Base-by-base conservation (phyloP, 306 rosid genomes). In the Prunus davidiana region DNA sequence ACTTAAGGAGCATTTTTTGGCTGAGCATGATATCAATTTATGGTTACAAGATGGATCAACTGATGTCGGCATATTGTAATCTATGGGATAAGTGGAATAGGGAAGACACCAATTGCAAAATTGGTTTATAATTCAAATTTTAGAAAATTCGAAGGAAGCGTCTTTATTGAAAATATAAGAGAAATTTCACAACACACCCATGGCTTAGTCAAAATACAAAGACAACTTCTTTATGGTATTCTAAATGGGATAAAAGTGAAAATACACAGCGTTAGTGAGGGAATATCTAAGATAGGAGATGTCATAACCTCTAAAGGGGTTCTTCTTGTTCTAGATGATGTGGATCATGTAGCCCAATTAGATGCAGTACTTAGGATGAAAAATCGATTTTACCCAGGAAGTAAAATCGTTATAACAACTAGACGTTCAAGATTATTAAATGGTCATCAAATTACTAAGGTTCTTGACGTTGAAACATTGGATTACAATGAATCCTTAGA, bases 11-110 rank as follows among this genome's bases (percentile, higher is more conserved):
- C 25, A 24, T 24, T 24, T 24, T 24, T 24, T 24, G 25, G 25
- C 25, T 24, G 25, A 24, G 25, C 25, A 32, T 43, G 1, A 30
- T 8, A 52, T 71, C 12, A 71, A 19, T 32, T 12, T 24, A 6
- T 71, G 64, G 75, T 10, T 71, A 51, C 49, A 71, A 71, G 64
- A 71, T 71, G 20, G 8, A n/a, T 13, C 75, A 54, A 0, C 2
- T 6, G 64, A 32, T 30, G 75, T 32, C 0, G 64, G 51, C 5
- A 12, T 71, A 19, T 18, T 32, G 51, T 3, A 52, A 20, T 71
- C 6, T 32, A 16, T 30, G 74, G 74, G 46, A 18, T 51, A 19
- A 4, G 12, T 18, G 63, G 74, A 30, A 30, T 30, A 30, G 34
- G 34, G 34, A 4, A 30, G 34, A 30, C 34, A 30, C 4, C 34